Percentiles rank a stretch among this genome's conserved stretches.
These are phyloP conservation scores for Solanum chaucha DNA, from an alignment of 257 asterid genomes.

Conservation along the genomic window DNA sequence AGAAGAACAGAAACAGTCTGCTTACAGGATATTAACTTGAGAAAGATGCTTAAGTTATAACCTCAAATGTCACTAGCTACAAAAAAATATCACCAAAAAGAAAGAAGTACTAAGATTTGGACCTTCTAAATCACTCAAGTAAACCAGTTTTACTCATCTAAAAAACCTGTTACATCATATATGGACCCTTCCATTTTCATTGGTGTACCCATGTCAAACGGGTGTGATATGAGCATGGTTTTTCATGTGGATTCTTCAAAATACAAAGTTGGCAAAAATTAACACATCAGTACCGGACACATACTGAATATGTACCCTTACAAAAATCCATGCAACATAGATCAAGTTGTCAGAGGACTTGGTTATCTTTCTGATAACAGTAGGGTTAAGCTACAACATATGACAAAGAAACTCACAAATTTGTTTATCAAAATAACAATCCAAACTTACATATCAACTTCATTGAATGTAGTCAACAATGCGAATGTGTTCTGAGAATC, in stretches of 20 bases:
- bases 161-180: not conserved
- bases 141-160: not conserved
- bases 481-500: slow-evolving; percentile 99
- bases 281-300: not conserved
- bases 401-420: not conserved
- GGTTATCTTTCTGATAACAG: not conserved
- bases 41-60: not conserved
- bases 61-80: not conserved
- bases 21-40: not conserved
- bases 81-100: not conserved
- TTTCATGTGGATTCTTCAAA: not conserved
- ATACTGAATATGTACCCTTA: not conserved
- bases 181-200: not conserved
- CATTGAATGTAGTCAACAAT: slow-evolving; percentile 90
- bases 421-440: not conserved
- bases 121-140: not conserved
- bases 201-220: not conserved
- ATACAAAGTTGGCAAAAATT: not conserved
- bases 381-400: not conserved
- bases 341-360: not conserved
- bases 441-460: slow-evolving; percentile 87
- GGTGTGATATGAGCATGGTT: not conserved
- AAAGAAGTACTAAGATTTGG: not conserved
- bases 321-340: not conserved
- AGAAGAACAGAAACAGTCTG: not conserved